Evolutionary conservation across 208 protist genomes (phyloP).

Genomic region (Tritrichomonas foetus): DNA sequence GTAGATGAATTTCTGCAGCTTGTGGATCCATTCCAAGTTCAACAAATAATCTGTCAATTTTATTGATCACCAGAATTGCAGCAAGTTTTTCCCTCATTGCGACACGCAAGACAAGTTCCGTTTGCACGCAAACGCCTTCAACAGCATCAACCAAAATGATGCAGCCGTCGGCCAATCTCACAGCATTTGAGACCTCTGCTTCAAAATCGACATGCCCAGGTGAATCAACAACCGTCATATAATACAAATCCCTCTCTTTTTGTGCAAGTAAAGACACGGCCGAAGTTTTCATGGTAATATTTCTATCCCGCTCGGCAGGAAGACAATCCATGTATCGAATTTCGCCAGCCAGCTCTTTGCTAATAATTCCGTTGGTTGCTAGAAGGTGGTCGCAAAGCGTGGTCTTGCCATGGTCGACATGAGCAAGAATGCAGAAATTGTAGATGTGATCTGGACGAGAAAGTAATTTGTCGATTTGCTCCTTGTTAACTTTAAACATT

Average conservation of each 20-base stretch:
- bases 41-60: constrained; percentile 89
- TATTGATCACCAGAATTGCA: constrained; percentile 93
- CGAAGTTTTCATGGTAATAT: constrained; percentile 98
- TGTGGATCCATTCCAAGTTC: constrained; percentile 75
- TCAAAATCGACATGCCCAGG: constrained; percentile 98
- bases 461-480: constrained; percentile 22
- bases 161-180: constrained; percentile 88
- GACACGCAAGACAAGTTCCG: constrained; percentile 68
- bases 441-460: constrained; percentile 11
- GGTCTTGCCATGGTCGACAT: constrained; percentile 79
- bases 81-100: constrained; percentile 78
- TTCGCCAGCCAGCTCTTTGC: constrained; percentile 82
- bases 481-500: background rate
- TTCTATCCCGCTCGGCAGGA: constrained; percentile 85
- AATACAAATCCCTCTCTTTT: constrained; percentile 54
- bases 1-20: constrained; percentile 79
- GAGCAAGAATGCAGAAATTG: constrained; percentile 54
- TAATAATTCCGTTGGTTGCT: constrained; percentile 91
- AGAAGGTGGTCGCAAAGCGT: constrained; percentile 93
- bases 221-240: constrained; percentile 90
- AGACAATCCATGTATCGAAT: constrained; percentile 89
- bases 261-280: constrained; percentile 76
- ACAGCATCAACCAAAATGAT: constrained; percentile 94
- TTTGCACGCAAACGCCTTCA: constrained; percentile 86
- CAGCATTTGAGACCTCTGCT: constrained; percentile 86